Conservation (phyloP, 2,329 filamentous ascomycete species). For the Botrytis fragariae region DNA sequence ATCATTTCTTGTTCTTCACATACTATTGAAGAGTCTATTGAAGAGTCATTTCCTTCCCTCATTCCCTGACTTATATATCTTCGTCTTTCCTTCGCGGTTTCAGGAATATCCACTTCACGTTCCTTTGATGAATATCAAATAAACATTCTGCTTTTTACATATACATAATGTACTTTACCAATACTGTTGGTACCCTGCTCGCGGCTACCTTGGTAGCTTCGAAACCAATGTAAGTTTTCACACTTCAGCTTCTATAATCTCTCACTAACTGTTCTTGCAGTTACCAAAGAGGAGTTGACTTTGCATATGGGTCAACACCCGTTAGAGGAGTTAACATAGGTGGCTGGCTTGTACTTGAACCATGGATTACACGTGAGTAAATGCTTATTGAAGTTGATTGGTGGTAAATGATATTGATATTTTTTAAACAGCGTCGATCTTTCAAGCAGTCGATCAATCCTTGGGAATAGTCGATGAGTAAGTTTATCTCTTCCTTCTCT, state of each 20-base stretch:
- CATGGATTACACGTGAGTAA: slow-evolving; percentile 50
- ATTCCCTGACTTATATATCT: slow-evolving; percentile 1
- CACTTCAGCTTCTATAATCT: background rate
- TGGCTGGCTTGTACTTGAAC: slow-evolving; percentile 40
- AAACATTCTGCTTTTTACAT: background rate
- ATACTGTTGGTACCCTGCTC: slow-evolving; percentile 9
- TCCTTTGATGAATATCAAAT: slow-evolving; percentile 3
- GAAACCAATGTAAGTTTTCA: slow-evolving; percentile 17
- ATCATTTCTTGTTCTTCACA: background rate
- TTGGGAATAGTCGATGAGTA: slow-evolving; percentile 37
- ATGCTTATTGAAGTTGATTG: background rate
- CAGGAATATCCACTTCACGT: background rate
- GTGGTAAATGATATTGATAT: background rate
- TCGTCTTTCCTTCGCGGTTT: background rate
- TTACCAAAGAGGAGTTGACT: slow-evolving; percentile 39
- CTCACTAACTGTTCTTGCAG: slow-evolving; percentile 11
- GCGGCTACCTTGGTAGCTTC: slow-evolving; percentile 2
- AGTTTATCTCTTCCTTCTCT: background rate
- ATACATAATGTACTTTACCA: slow-evolving; percentile 18
- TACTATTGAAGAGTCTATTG: background rate
- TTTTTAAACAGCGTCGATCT: slow-evolving; percentile 45
- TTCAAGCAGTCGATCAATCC: slow-evolving; percentile 41
- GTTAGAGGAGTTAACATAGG: slow-evolving; percentile 39
- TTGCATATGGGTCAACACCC: slow-evolving; percentile 49
- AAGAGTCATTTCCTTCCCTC: background rate